phyloP scores from a whole-genome alignment of 140 eudicot genomes.

The Anethum foeniculum region DNA sequence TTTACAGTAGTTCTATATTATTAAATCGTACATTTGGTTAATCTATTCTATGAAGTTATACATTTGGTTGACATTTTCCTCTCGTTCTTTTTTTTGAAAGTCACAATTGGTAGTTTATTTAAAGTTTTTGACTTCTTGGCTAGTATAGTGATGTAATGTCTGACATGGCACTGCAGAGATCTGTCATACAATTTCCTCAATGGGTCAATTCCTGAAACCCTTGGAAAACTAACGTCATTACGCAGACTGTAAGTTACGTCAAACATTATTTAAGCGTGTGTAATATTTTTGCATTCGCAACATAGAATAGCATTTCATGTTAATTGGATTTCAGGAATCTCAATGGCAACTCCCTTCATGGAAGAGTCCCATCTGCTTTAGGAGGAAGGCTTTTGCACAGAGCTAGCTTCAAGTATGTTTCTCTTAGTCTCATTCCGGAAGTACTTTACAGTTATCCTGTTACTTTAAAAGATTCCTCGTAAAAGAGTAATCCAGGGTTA shows the following conservation, averaged over 20 bases:
- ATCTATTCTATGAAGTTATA: not conserved
- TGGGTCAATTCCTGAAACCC: constrained; percentile 90
- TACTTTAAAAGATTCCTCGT: not conserved
- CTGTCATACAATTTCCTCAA: constrained; percentile 80
- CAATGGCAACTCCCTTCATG: constrained; percentile 84
- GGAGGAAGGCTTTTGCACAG: constrained; percentile 96
- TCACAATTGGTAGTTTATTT: not conserved
- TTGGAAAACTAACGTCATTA: constrained; percentile 73
- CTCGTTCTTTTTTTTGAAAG: not conserved
- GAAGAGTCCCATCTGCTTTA: constrained; percentile 81
- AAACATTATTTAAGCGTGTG: not conserved
- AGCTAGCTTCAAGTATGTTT: constrained; percentile 95
- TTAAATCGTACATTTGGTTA: not conserved
- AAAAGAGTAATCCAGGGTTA: not conserved
- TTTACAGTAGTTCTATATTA: not conserved
- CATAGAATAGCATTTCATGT: not conserved
- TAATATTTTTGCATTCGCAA: not conserved
- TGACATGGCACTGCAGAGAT: constrained; percentile 55
- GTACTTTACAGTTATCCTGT: not conserved
- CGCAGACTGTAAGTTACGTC: constrained; percentile 59
- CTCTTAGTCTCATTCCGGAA: not conserved
- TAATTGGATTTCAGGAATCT: constrained; percentile 52
- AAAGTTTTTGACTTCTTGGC: not conserved
- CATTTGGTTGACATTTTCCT: not conserved
- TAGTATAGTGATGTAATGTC: not conserved